phyloP scores from a whole-genome alignment of 192 early-diverging fungal genomes.

The Backusella circina region DNA sequence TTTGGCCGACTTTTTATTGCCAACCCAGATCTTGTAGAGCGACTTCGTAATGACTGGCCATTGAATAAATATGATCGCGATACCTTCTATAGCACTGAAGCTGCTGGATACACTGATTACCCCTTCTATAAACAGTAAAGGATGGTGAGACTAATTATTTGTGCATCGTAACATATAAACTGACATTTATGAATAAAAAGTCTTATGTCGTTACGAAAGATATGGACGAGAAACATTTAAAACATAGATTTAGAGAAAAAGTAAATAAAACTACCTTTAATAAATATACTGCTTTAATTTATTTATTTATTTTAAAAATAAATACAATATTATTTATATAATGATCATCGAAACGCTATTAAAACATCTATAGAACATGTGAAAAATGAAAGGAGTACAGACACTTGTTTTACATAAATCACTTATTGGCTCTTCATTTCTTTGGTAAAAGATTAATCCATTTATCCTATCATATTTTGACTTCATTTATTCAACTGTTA shows the following conservation, averaged over 20 bases:
- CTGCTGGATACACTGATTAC: constrained; percentile 34
- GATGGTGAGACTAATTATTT: not conserved
- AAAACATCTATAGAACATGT: too few species aligned
- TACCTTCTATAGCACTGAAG: constrained; percentile 19
- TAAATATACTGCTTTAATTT: too few species aligned
- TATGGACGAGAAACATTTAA: not conserved
- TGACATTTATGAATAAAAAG: not conserved
- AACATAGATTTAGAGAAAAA: not conserved
- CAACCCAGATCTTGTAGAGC: constrained; percentile 33
- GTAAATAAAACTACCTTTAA: too few species aligned
- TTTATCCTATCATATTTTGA: too few species aligned
- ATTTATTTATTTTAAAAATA: too few species aligned
- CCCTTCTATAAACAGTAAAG: constrained; percentile 15
- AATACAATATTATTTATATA: too few species aligned
- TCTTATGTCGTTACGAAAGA: not conserved
- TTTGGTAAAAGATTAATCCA: too few species aligned
- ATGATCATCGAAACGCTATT: too few species aligned
- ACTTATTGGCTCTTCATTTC: too few species aligned
- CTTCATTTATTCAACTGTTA: too few species aligned
- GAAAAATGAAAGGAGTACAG: too few species aligned
- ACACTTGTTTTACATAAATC: too few species aligned
- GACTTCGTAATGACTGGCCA: constrained; percentile 17
- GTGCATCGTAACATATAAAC: not conserved
- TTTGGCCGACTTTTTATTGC: constrained; percentile 36
- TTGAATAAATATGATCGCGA: constrained; percentile 29